phyloP scores from a whole-genome alignment of 495 filamentous ascomycete species.

The Elasticomyces elasticus region DNA sequence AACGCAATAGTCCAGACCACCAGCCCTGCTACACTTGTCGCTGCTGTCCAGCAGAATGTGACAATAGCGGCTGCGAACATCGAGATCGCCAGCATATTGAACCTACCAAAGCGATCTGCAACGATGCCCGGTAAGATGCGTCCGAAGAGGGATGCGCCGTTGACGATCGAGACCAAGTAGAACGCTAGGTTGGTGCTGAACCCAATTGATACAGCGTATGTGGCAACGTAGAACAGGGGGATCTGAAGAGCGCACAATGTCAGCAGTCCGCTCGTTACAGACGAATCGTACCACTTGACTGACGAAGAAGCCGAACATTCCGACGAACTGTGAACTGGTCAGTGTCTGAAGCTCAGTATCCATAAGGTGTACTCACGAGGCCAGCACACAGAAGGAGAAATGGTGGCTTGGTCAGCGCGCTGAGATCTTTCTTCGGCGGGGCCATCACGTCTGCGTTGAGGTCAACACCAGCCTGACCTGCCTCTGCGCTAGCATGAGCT shows the following conservation, averaged over 20 bases:
- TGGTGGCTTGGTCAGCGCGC: slow-evolving; percentile 18
- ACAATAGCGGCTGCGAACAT: slow-evolving; percentile 33
- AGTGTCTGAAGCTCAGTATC: not conserved
- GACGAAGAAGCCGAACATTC: slow-evolving; percentile 45
- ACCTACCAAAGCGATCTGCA: slow-evolving; percentile 43
- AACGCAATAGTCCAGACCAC: slow-evolving; percentile 31
- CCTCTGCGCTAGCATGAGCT: slow-evolving; percentile 13
- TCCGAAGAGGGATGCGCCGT: slow-evolving; percentile 42
- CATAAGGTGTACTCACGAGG: not conserved
- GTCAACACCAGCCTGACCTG: slow-evolving; percentile 7
- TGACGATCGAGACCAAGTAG: slow-evolving; percentile 27
- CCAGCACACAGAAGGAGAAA: slow-evolving; percentile 22
- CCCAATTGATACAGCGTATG: slow-evolving; percentile 42
- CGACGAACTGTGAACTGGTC: not conserved
- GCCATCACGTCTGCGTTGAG: not conserved
- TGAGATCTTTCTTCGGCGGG: slow-evolving; percentile 20
- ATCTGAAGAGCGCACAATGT: no score
- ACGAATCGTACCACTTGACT: no score
- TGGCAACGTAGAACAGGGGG: slow-evolving; percentile 48
- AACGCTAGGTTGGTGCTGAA: slow-evolving; percentile 40
- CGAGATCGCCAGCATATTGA: slow-evolving; percentile 37
- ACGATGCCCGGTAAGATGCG: slow-evolving; percentile 47
- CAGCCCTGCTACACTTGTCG: slow-evolving; percentile 31
- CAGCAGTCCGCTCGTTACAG: no score
- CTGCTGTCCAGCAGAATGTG: slow-evolving; percentile 35